These are phyloP conservation scores for Wickerhamomyces ciferrii DNA, from an alignment of 805 yeast species.

Conservation along the genomic window DNA sequence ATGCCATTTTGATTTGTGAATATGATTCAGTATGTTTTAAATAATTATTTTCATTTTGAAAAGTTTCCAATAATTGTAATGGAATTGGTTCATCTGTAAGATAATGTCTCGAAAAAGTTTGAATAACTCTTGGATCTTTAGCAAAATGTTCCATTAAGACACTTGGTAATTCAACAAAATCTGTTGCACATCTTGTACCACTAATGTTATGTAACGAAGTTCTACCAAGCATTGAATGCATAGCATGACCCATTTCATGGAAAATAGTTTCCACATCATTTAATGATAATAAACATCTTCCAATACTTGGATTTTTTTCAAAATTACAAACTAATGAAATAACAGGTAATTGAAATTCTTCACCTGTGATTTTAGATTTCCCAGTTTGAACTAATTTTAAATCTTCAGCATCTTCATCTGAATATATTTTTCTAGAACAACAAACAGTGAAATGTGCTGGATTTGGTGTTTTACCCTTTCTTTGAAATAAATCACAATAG, in stretches of 20 bases:
- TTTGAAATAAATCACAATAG: conserved; percentile 82
- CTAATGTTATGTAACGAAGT: conserved; percentile 87
- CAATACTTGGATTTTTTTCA: conserved; percentile 31
- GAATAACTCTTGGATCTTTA: conserved; percentile 69
- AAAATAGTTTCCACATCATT: conserved; percentile 89
- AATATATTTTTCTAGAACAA: conserved; percentile 78
- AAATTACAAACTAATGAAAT: conserved; percentile 89
- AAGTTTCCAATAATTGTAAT: conserved; percentile 38
- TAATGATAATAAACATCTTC: conserved; percentile 56
- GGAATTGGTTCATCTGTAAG: conserved; percentile 59
- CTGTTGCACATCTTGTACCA: conserved; percentile 94
- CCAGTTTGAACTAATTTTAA: conserved; percentile 28
- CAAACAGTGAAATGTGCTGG: conserved; percentile 97
- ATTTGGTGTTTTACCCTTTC: conserved; percentile 67
- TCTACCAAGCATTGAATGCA: conserved; percentile 95
- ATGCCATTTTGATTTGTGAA: conserved; percentile 86
- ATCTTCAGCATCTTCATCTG: conserved; percentile 40
- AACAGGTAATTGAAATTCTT: conserved; percentile 76
- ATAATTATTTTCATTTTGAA: conserved; percentile 45
- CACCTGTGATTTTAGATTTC: conserved; percentile 30
- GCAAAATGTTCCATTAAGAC: conserved; percentile 96
- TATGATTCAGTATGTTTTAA: conserved; percentile 70
- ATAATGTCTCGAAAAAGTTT: conserved; percentile 65
- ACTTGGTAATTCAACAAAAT: conserved; percentile 94
- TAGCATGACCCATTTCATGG: conserved; percentile 99